Evolutionary conservation across 2,329 filamentous ascomycete genomes (phyloP), one percentile per base, ranked within the genome.

Genomic region (Penicillium glabrum): DNA sequence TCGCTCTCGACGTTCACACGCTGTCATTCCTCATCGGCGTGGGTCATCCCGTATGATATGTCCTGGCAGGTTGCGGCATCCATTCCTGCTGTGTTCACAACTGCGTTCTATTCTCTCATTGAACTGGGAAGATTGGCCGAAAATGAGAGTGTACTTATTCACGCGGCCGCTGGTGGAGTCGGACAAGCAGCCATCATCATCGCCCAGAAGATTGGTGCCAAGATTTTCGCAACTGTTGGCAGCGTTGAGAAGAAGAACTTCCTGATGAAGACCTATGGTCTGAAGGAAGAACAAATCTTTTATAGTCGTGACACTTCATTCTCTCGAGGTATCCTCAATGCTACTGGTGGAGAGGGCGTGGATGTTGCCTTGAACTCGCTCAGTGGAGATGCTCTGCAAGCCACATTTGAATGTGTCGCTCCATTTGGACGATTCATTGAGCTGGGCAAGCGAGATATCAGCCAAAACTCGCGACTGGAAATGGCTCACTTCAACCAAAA

Each of bases 401-500:
- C 62, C 11, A 68, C 65, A 0, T 71, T 67, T 39, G 63, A 66
- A 9, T 69, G 66, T 19, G 52, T 72, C 27, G 69, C 68, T 9
- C 64, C 67, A 0, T 71, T 72, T 47, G 70, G 70, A 14, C 57
- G 70, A 4, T 72, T 72, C 33, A 68, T 72, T 24, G 70, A 72
- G 33, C 66, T 77, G 27, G 73, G 72, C n/a, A 71, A 72, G 53
- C 46, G 61, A 13, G 69, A 72, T 47, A 70, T 72, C 19, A 60
- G 60, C 0, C 71, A 73, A 0, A 72, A 75, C 24, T 75, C 72
- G 1, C 63, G 70, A 10, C 69, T 84, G 5, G 74, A 75, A 3
- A 80, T 84, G 79, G 62, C 72, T 1, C 69, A 72, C 0, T 84
- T 85, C 51, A 64, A 73, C 10, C 64, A 73, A 4, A 80, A 75